A percentile compares a stretch with the other conserved stretches of the same genome.
These are phyloP conservation scores for Stropharia rugosoannulata DNA, from an alignment of 768 basidiomycete species.

Conservation along the genomic window DNA sequence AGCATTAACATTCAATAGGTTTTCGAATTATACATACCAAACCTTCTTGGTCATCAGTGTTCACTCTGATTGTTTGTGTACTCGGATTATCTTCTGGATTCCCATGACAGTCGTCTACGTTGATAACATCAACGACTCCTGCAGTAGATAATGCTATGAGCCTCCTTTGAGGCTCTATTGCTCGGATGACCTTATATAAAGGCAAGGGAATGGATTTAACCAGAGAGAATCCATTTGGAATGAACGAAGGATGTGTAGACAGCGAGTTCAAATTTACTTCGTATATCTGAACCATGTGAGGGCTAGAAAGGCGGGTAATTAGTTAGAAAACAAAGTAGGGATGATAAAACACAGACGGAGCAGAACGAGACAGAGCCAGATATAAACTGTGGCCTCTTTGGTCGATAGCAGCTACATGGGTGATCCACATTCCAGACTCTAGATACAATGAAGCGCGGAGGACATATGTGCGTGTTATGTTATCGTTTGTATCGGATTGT, in stretches of 20 bases:
- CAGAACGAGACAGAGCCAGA: slow-evolving; percentile 23
- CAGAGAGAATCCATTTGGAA: slow-evolving; percentile 14
- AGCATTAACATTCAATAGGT: background rate
- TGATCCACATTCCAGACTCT: slow-evolving; percentile 17
- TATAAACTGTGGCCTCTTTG: slow-evolving; percentile 20
- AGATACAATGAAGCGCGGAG: slow-evolving; percentile 12
- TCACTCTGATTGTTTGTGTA: slow-evolving; percentile 13
- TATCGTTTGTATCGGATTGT: background rate
- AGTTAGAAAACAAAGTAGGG: background rate
- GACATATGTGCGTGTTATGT: background rate
- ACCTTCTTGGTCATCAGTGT: slow-evolving; percentile 30
- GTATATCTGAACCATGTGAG: slow-evolving; percentile 21
- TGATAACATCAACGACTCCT: slow-evolving; percentile 33
- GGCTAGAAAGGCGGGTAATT: slow-evolving; percentile 12
- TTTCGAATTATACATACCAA: slow-evolving; percentile 23
- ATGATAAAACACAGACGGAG: slow-evolving; percentile 16
- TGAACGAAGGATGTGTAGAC: background rate
- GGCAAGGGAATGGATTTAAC: slow-evolving; percentile 19
- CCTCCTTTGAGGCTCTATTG: slow-evolving; percentile 31
- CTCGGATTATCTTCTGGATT: background rate
- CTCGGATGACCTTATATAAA: slow-evolving; percentile 27
- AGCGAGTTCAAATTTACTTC: slow-evolving; percentile 14
- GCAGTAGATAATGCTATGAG: slow-evolving; percentile 31
- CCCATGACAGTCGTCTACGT: slow-evolving; percentile 29
- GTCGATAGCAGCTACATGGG: slow-evolving; percentile 22